Evolutionary conservation across 2,329 filamentous ascomycete genomes (phyloP).

Genomic region (Ploettnerulaceae sp.): DNA sequence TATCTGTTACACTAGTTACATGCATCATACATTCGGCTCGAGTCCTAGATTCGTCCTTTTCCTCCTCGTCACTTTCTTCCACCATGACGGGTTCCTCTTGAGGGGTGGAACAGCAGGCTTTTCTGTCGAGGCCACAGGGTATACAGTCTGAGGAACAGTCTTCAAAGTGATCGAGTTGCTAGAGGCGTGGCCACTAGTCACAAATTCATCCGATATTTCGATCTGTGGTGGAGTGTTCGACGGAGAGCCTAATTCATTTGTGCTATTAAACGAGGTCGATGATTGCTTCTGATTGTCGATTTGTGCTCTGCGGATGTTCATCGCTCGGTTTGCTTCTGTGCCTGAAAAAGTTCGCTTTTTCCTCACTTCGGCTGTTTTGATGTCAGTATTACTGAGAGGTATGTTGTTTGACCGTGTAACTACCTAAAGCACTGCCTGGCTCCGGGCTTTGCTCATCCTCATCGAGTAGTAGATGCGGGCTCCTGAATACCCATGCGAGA

Average conservation of each 20-base stretch:
- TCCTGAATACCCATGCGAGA: slow-evolving; percentile 9
- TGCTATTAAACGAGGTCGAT: background rate
- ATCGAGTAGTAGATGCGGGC: background rate
- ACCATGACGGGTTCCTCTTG: slow-evolving; percentile 1
- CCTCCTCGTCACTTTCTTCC: slow-evolving; percentile 4
- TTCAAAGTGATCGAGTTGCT: background rate
- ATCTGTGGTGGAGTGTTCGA: slow-evolving; percentile 2
- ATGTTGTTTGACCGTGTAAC: too few species aligned
- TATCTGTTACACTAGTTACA: too few species aligned
- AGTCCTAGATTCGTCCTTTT: background rate
- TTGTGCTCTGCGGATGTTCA: slow-evolving; percentile 9
- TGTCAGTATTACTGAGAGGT: too few species aligned
- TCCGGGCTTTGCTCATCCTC: background rate
- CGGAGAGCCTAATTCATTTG: background rate
- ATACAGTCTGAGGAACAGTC: background rate
- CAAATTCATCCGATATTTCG: background rate
- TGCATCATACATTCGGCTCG: slow-evolving; percentile 4
- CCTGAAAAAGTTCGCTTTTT: slow-evolving; percentile 10
- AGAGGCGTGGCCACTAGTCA: background rate
- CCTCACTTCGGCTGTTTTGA: background rate
- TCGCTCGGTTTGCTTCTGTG: slow-evolving; percentile 7
- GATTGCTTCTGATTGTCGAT: background rate
- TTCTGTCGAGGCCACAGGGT: background rate
- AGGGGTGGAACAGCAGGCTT: background rate
- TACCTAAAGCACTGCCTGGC: background rate